Evolutionary conservation across 495 filamentous ascomycete species (phyloP).

Genomic region (Podospora tetraspora): DNA sequence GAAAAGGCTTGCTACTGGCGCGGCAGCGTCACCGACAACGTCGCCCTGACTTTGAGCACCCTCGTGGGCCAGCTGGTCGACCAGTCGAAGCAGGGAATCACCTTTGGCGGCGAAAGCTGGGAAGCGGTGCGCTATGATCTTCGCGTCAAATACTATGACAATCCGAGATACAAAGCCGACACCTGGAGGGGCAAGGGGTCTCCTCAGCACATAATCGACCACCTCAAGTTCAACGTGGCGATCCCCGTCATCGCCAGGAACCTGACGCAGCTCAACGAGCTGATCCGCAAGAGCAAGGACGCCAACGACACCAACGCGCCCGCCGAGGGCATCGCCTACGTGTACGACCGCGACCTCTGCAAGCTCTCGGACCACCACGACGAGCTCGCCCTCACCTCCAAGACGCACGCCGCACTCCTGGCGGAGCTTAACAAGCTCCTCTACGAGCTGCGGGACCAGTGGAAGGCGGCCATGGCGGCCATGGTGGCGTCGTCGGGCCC

Average conservation of each 20-base stretch:
- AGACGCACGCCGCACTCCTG: constrained; percentile 16
- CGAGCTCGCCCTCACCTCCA: constrained; percentile 21
- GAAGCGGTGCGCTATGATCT: constrained; percentile 41
- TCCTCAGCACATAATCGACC: constrained; percentile 62
- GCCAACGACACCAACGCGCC: background rate
- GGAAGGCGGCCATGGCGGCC: background rate
- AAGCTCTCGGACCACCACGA: constrained; percentile 33
- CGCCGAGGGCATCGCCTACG: background rate
- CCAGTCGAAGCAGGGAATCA: constrained; percentile 68
- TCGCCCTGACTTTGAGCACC: constrained; percentile 56
- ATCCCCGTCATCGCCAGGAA: constrained; percentile 47
- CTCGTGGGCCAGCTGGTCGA: constrained; percentile 80
- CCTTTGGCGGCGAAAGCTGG: constrained; percentile 58
- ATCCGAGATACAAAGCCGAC: constrained; percentile 37
- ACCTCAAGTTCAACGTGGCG: constrained; percentile 61
- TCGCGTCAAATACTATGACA: constrained; percentile 34
- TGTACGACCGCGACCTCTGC: constrained; percentile 1
- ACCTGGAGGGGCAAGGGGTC: constrained; percentile 34
- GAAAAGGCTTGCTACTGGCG: constrained; percentile 61
- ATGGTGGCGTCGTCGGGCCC: background rate
- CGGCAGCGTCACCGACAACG: constrained; percentile 49
- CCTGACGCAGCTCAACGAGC: constrained; percentile 37
- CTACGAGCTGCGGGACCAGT: constrained; percentile 26
- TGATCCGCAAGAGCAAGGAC: constrained; percentile 30
- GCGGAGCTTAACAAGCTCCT: constrained; percentile 18